phyloP scores from a whole-genome alignment of 139 green algal species.

The Gonium pectorale region DNA sequence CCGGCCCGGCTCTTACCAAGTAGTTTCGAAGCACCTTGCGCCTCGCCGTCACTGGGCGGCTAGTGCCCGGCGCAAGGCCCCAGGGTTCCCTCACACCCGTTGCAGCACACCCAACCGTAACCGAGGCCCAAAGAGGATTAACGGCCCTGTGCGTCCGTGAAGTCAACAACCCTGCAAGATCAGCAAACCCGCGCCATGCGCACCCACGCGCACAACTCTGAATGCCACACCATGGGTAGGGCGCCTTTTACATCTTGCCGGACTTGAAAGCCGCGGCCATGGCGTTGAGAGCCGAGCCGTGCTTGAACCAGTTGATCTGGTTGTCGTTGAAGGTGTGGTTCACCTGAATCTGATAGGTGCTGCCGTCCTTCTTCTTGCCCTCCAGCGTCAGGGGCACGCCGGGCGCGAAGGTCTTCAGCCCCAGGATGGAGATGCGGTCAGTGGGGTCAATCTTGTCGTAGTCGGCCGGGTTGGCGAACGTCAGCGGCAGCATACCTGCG shows the following conservation, averaged over 20 bases:
- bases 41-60: too few species aligned
- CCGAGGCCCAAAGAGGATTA: too few species aligned
- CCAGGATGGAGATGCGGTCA: conserved; percentile 86
- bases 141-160: too few species aligned
- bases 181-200: too few species aligned
- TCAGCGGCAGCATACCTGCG: conserved; percentile 88
- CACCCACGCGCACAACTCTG: too few species aligned
- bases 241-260: conserved; percentile 38
- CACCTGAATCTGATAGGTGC: conserved; percentile 84
- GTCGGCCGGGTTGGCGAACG: conserved; percentile 90
- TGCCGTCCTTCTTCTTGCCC: conserved; percentile 85
- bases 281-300: conserved; percentile 90
- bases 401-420: conserved; percentile 83
- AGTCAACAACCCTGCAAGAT: too few species aligned
- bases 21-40: too few species aligned
- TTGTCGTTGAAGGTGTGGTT: conserved; percentile 98
- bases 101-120: too few species aligned
- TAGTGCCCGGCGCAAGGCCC: too few species aligned
- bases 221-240: too few species aligned
- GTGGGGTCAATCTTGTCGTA: conserved; percentile 89
- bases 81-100: too few species aligned
- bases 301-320: conserved; percentile 96
- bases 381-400: conserved; percentile 85
- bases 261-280: conserved; percentile 76
- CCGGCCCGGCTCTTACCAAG: too few species aligned